Base-by-base conservation (phyloP, 208 protist species). In the Wallacemonas sp. region DNA sequence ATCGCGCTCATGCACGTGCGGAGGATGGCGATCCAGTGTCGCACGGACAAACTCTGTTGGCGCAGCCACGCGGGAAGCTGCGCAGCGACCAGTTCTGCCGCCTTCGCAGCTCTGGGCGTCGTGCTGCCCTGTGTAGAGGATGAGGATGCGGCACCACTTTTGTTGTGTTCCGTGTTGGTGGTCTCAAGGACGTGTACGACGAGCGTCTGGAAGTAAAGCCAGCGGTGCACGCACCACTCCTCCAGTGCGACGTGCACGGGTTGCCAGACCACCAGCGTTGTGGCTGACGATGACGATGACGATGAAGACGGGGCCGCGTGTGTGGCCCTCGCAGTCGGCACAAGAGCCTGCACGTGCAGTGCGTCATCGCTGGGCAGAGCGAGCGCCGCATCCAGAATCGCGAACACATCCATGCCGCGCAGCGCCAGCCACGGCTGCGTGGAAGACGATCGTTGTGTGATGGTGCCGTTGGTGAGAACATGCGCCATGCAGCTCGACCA, bases 221-320 rank as follows among this genome's bases (percentile, higher is more conserved):
- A 72, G 62, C 69, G 77, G 2, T 78, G 81, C 5, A 88, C 78
- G 65, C 81, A 88, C 65, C 74, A 81, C 43, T 84, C 81, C 12
- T 88, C 81, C 16, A 82, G 23, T 21, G 68, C 48, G 68, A 87
- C 69, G 11, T 34, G 9, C 5, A 58, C 52, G 2, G 30, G 52
- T 30, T 58, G 26, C 52, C 52, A 58, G 12, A 58, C 14, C 11
- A 33, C 47, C 4, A 55, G 24, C 24, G 30, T 66, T 34, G 1
- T 17, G 17, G 12, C 34, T 32, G 16, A 38, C 32, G 19, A 44
- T 16, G 16, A 14, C 17, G 2, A 58, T 48, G 2, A 54, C 26
- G 24, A 63, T 24, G 60, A 39, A 62, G 64, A 61, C 39, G 17
- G 2, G 26, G 16, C 32, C 2, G 16, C 21, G 27, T 11, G 14